These are phyloP conservation scores for Hirsutella minnesotensis DNA, from an alignment of 2,329 filamentous ascomycete species.

Conservation along the genomic window DNA sequence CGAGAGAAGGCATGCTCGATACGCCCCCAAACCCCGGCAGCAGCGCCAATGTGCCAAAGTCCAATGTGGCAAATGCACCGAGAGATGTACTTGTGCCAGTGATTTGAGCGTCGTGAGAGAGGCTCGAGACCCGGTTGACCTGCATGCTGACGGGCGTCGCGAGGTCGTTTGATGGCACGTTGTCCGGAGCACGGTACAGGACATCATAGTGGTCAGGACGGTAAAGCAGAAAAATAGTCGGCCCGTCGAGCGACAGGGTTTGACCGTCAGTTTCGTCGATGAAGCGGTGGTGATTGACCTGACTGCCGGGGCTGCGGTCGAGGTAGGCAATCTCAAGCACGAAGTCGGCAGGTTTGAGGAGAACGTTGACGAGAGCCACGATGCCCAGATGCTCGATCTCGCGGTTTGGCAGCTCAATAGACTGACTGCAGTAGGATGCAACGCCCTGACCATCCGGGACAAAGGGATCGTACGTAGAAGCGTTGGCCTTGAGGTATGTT, in stretches of 20 bases:
- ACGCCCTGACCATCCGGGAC: constrained; percentile 48
- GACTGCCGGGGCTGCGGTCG: constrained; percentile 67
- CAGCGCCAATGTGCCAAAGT: constrained; percentile 31
- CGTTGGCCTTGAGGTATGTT: constrained; percentile 70
- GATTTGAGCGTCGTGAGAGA: constrained; percentile 33
- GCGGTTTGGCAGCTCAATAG: constrained; percentile 61
- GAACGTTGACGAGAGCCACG: constrained; percentile 60
- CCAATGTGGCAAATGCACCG: constrained; percentile 27
- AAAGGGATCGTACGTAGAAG: constrained; percentile 59
- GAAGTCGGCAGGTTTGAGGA: constrained; percentile 69
- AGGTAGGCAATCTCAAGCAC: constrained; percentile 84
- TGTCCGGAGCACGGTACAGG: constrained; percentile 52
- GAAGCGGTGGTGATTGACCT: constrained; percentile 62
- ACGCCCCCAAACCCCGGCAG: constrained; percentile 30
- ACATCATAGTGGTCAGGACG: constrained; percentile 87
- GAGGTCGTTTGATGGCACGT: too few relatives aligned
- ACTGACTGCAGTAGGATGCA: constrained; percentile 54
- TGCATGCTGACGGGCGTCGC: constrained; percentile 23
- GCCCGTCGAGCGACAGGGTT: constrained; percentile 29
- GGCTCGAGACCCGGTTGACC: constrained; percentile 38
- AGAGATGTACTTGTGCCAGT: constrained; percentile 26
- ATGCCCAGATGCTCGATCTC: constrained; percentile 92
- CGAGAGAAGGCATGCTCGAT: constrained; percentile 20
- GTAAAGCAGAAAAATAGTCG: constrained; percentile 48
- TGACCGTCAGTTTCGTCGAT: constrained; percentile 40